These are phyloP conservation scores for Candida pini DNA, from an alignment of 805 yeast genomes.

Conservation along the genomic window DNA sequence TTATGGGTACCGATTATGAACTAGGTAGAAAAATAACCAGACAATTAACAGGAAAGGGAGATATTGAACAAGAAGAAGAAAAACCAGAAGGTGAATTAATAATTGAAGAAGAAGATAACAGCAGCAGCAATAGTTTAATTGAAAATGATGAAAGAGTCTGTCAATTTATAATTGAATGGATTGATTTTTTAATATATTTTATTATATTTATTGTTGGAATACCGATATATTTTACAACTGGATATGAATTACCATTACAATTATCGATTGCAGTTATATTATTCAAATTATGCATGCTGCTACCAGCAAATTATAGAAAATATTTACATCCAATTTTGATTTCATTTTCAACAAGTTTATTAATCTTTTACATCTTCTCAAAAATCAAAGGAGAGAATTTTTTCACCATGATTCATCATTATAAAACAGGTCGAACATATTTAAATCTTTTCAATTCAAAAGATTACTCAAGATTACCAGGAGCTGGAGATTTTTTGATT, in stretches of 20 bases:
- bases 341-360: conserved; percentile 57
- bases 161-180: conserved; percentile 27
- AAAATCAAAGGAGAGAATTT: conserved; percentile 48
- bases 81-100: background rate
- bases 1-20: conserved; percentile 18
- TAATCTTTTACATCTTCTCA: conserved; percentile 57
- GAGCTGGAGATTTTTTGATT: conserved; percentile 72
- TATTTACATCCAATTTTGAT: conserved; percentile 68
- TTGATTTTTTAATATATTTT: conserved; percentile 51
- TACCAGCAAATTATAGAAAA: conserved; percentile 43
- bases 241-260: conserved; percentile 58
- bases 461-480: conserved; percentile 48
- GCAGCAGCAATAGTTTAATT: background rate
- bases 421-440: conserved; percentile 67
- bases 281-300: conserved; percentile 41
- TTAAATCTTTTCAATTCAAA: conserved; percentile 46
- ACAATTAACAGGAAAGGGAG: conserved; percentile 1
- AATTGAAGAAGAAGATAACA: background rate
- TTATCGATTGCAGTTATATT: conserved; percentile 53
- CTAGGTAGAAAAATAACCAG: conserved; percentile 9
- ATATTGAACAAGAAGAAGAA: background rate
- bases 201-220: conserved; percentile 48
- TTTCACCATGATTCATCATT: conserved; percentile 43
- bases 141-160: background rate
- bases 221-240: conserved; percentile 54